Conservation (phyloP, 257 asterid genomes). For the Asclepias syriaca region DNA sequence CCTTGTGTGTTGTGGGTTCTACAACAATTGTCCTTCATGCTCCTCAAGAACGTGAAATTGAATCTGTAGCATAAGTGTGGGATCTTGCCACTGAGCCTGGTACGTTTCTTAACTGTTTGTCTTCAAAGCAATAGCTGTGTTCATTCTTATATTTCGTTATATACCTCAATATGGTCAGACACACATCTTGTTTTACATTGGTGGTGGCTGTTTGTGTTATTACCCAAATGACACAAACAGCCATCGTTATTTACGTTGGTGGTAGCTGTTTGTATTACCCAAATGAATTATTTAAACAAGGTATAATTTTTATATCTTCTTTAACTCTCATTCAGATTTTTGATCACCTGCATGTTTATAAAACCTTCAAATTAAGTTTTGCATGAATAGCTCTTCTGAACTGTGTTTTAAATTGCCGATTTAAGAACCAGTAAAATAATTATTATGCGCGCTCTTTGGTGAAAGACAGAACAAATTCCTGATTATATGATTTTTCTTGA, state of each 20-base stretch:
- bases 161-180: constrained; percentile 44
- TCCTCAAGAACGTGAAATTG: constrained; percentile 93
- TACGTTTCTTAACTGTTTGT: constrained; percentile 16
- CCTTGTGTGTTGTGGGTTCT: constrained; percentile 94
- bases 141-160: constrained; percentile 35
- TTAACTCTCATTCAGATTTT: background rate
- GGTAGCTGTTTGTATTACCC: constrained; percentile 71
- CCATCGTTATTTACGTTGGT: constrained; percentile 80
- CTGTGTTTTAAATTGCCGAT: background rate
- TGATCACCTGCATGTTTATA: background rate
- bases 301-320: constrained; percentile 19
- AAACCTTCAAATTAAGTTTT: background rate
- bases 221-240: too few relatives aligned
- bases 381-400: background rate
- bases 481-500: constrained; percentile 17
- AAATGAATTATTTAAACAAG: constrained; percentile 91
- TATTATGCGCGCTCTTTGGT: background rate
- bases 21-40: constrained; percentile 92
- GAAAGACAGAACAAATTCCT: background rate
- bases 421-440: background rate
- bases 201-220: too few relatives aligned
- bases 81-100: constrained; percentile 96
- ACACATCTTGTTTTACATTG: constrained; percentile 36
- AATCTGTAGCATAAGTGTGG: constrained; percentile 95
- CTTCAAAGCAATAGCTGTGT: constrained; percentile 8